Conservation (phyloP, 2,329 filamentous ascomycete species). For the Penicillium carneum region DNA sequence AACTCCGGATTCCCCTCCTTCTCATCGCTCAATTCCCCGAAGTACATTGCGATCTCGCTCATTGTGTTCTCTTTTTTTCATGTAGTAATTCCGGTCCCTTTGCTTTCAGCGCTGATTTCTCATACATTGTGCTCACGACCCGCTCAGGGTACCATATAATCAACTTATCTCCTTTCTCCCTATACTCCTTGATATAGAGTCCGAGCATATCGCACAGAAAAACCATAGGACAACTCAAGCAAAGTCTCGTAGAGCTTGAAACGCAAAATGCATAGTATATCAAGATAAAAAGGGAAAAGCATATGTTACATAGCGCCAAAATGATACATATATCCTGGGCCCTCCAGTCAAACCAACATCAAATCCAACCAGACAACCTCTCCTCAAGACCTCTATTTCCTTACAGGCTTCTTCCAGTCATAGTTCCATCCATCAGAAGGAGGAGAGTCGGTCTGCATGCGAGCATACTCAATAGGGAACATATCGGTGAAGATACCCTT, state of each 20-base stretch:
- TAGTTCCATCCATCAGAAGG: constrained; percentile 86
- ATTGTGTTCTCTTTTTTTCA: constrained; percentile 28
- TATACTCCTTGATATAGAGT: neutral
- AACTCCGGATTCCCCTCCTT: constrained; percentile 43
- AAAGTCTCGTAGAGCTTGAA: constrained; percentile 9
- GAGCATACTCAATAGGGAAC: constrained; percentile 87
- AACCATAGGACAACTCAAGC: neutral
- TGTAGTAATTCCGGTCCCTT: constrained; percentile 29
- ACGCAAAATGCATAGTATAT: constrained; percentile 1
- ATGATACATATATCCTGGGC: constrained; percentile 30
- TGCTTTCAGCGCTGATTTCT: constrained; percentile 15
- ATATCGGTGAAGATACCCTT: constrained; percentile 77
- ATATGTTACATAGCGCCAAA: constrained; percentile 40
- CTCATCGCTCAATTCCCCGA: constrained; percentile 27
- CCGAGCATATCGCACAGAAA: neutral
- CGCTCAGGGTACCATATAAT: constrained; percentile 20
- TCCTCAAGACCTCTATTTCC: constrained; percentile 26
- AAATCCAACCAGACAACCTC: constrained; percentile 7
- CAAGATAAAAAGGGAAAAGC: constrained; percentile 24
- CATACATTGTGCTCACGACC: constrained; percentile 24
- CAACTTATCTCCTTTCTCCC: constrained; percentile 14
- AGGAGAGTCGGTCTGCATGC: constrained; percentile 78
- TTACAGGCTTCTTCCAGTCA: constrained; percentile 74
- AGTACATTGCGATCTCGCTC: constrained; percentile 33
- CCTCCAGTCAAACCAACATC: constrained; percentile 13